Percentiles rank a stretch among this genome's conserved stretches.
These are phyloP conservation scores for Mycocentrospora acerina DNA, from an alignment of 2,329 filamentous ascomycete species.

Conservation along the genomic window DNA sequence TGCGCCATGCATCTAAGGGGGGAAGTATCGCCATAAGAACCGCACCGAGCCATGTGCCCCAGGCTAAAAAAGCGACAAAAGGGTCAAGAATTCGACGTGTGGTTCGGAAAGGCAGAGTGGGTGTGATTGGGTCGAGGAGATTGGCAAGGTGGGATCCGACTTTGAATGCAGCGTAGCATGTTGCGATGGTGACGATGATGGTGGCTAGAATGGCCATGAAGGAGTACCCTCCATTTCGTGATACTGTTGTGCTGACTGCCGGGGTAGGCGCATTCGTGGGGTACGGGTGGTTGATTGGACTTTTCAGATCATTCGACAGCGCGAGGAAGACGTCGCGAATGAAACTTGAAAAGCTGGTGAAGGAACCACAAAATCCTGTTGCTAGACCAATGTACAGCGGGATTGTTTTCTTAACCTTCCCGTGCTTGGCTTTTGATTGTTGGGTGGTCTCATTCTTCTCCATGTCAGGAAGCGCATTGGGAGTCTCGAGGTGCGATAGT, in stretches of 20 bases:
- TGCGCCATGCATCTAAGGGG: slow-evolving; percentile 71
- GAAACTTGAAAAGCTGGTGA: slow-evolving; percentile 88
- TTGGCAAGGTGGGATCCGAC: slow-evolving; percentile 75
- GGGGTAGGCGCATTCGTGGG: slow-evolving; percentile 30
- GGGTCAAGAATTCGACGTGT: slow-evolving; percentile 66
- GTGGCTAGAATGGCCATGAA: slow-evolving; percentile 80
- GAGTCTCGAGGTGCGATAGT: slow-evolving; percentile 21
- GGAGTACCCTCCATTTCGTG: slow-evolving; percentile 73
- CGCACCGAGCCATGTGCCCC: slow-evolving; percentile 76
- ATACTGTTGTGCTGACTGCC: slow-evolving; percentile 32
- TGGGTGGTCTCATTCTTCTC: slow-evolving; percentile 42
- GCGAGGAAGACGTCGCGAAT: slow-evolving; percentile 79
- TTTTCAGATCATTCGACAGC: slow-evolving; percentile 70
- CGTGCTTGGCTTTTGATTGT: slow-evolving; percentile 46
- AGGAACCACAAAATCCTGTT: slow-evolving; percentile 85
- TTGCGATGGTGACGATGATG: slow-evolving; percentile 67
- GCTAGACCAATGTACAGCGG: slow-evolving; percentile 85
- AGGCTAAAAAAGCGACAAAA: slow-evolving; percentile 63
- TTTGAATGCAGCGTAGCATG: slow-evolving; percentile 70
- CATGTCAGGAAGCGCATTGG: slow-evolving; percentile 1
- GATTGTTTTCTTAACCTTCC: slow-evolving; percentile 75
- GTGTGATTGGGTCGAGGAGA: slow-evolving; percentile 59
- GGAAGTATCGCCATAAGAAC: slow-evolving; percentile 71
- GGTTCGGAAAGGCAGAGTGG: slow-evolving; percentile 60
- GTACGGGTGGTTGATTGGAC: slow-evolving; percentile 47